Evolutionary conservation across 2,329 filamentous ascomycete genomes (phyloP).

Genomic region (Dactylellina sp.): DNA sequence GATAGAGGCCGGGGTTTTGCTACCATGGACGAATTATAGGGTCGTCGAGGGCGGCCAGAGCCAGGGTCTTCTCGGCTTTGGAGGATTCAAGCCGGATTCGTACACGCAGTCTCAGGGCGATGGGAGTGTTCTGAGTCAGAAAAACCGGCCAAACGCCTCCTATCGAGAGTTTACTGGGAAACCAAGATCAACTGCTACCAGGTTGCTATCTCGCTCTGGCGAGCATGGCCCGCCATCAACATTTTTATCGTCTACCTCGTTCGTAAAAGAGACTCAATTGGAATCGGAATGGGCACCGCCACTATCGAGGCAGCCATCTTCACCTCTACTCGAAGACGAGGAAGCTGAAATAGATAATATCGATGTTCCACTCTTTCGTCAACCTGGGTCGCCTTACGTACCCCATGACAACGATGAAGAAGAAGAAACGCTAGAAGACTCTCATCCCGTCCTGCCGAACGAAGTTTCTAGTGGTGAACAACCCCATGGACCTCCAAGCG

Average conservation of each 20-base stretch:
- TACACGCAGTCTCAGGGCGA: slow-evolving; percentile 67
- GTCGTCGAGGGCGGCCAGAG: slow-evolving; percentile 84
- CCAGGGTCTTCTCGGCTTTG: slow-evolving; percentile 79
- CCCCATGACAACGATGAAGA: slow-evolving; percentile 12
- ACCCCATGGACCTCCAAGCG: slow-evolving; percentile 15
- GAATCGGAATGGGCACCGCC: slow-evolving; percentile 6
- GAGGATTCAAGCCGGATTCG: slow-evolving; percentile 44
- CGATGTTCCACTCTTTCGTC: background rate
- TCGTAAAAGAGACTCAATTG: slow-evolving; percentile 24
- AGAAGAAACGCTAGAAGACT: slow-evolving; percentile 48
- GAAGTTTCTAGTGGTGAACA: slow-evolving; percentile 26
- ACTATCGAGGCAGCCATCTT: slow-evolving; percentile 15
- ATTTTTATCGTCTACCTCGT: slow-evolving; percentile 18
- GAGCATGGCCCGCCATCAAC: slow-evolving; percentile 30
- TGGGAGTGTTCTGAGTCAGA: slow-evolving; percentile 75
- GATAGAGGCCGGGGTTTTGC: slow-evolving; percentile 79
- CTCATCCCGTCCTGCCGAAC: slow-evolving; percentile 31
- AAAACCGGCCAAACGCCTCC: slow-evolving; percentile 70
- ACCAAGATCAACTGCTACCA: slow-evolving; percentile 16
- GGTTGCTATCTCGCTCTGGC: slow-evolving; percentile 31
- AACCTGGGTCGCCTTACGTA: slow-evolving; percentile 4
- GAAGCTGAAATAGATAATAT: slow-evolving; percentile 10
- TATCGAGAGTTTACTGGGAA: slow-evolving; percentile 84
- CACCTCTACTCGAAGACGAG: slow-evolving; percentile 31
- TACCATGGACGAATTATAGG: slow-evolving; percentile 88